These are phyloP conservation scores for Ceratobasidium sp. DNA, from an alignment of 1,284 basidiomycete species.

Conservation along the genomic window DNA sequence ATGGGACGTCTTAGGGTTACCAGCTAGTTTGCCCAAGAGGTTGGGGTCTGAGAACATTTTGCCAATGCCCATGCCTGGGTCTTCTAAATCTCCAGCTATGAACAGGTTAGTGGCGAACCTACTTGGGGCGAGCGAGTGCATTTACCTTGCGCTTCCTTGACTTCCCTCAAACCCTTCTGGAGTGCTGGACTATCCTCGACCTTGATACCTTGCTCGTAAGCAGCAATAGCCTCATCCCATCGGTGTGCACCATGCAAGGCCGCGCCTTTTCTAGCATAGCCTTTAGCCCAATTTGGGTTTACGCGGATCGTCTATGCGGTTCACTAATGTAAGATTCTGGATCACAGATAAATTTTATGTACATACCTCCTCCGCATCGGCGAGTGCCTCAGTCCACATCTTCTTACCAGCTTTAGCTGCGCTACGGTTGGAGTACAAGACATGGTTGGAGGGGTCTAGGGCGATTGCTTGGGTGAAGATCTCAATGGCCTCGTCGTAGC, in stretches of 20 bases:
- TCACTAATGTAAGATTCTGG: conserved; percentile 61
- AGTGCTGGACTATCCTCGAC: conserved; percentile 83
- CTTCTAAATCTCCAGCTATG: conserved; percentile 59
- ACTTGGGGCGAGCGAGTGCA: conserved; percentile 6
- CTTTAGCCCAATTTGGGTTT: conserved; percentile 89
- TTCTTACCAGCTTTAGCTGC: conserved; percentile 89
- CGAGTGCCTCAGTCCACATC: conserved; percentile 79
- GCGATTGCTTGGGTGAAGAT: conserved; percentile 65
- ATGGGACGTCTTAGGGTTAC: conserved; percentile 86
- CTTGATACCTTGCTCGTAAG: conserved; percentile 84
- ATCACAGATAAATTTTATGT: conserved; percentile 22
- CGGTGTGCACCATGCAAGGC: conserved; percentile 87
- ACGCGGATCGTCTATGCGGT: conserved; percentile 66
- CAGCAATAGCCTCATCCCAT: conserved; percentile 85
- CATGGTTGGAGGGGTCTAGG: conserved; percentile 61
- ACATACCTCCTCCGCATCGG: conserved; percentile 89
- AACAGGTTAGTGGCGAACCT: background rate
- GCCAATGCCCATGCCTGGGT: conserved; percentile 65
- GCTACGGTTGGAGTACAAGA: conserved; percentile 88
- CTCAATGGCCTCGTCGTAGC: conserved; percentile 87
- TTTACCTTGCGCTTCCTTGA: conserved; percentile 79
- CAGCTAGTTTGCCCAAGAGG: conserved; percentile 82
- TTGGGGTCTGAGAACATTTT: conserved; percentile 89
- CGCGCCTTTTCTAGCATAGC: conserved; percentile 92
- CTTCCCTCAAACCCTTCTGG: conserved; percentile 88